These are phyloP conservation scores for Leccinum pachyderme DNA, from an alignment of 1,284 basidiomycete genomes.

Conservation along the genomic window DNA sequence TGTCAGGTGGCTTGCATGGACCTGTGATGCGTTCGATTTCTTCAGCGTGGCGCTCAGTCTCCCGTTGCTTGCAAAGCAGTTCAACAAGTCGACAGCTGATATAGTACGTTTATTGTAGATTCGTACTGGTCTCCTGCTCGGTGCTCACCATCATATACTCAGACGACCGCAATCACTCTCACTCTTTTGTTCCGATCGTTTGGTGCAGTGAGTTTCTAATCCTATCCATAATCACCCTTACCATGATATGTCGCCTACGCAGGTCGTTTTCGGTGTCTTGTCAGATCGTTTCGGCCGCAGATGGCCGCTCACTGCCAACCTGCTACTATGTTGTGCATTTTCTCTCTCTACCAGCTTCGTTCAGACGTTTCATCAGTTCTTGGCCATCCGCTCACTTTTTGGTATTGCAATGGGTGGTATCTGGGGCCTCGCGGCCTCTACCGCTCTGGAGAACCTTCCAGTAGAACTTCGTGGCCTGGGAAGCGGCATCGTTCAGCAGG, in stretches of 20 bases:
- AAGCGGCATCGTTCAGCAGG: conserved; percentile 86
- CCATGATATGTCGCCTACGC: background rate
- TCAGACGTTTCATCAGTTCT: conserved; percentile 63
- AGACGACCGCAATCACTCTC: conserved; percentile 87
- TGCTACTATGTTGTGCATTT: conserved; percentile 68
- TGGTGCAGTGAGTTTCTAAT: conserved; percentile 63
- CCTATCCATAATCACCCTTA: background rate
- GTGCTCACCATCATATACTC: conserved; percentile 3
- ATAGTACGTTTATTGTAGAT: conserved; percentile 48
- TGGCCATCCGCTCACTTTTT: conserved; percentile 74
- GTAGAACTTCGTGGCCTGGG: conserved; percentile 84
- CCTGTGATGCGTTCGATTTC: conserved; percentile 80
- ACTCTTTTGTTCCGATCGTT: conserved; percentile 88
- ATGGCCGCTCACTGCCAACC: conserved; percentile 85
- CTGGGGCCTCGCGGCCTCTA: conserved; percentile 75
- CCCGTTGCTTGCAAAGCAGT: conserved; percentile 53
- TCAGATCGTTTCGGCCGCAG: conserved; percentile 91
- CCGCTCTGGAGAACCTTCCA: conserved; percentile 89
- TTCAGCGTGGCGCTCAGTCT: conserved; percentile 81
- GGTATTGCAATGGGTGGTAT: conserved; percentile 88
- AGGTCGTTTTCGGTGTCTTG: conserved; percentile 75
- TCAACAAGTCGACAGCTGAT: conserved; percentile 44
- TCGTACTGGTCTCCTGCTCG: background rate
- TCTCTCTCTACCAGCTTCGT: conserved; percentile 79
- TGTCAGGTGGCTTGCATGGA: conserved; percentile 74